Evolutionary conservation across 2,329 filamentous ascomycete species (phyloP), one percentile per base, ranked within the genome.

Genomic region (Fusarium sp.): DNA sequence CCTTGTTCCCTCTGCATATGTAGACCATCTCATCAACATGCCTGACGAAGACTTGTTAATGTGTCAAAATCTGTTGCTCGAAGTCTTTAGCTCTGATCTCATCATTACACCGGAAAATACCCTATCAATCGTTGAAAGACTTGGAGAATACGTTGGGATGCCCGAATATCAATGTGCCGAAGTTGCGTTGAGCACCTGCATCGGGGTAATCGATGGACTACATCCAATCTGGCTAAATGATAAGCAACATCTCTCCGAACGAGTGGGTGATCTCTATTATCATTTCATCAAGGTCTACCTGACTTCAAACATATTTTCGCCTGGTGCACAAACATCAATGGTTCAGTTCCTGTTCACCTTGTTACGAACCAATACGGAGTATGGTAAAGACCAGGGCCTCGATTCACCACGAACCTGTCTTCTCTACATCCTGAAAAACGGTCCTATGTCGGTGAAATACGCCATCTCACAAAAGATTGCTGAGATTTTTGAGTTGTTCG

Each of bases 401-500:
- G 86, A 89, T 23, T 85, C 85, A 9, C 84, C 83, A 50, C 83
- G 92, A 65, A 93, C 92, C 10, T 92, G 87, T 49, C 84, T 98
- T 5, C 89, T 98, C 57, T 85, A 84, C 12, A 87, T 98, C 23
- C 82, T 98, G 9, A 82, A 86, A 41, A 83, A 86, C 15, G 89
- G 91, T 1, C 83, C 87, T 54, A 87, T 95, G 73, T 78, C 83
- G 12, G 90, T 96, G 46, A 96, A 97, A 74, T 94, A 92, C 74
- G 87, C 86, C 62, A 87, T 97, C 54, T 90, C 91, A 0, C 83
- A 88, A 57, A 85, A 86, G 4, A 82, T 98, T 18, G 88, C 93
- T 1, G 83, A 83, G 8, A 84, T 99, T 28, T 99, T 99, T 77
- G 86, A 89, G 13, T 85, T 92, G 3, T 98, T 92, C 74, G 85